Evolutionary conservation across 2,329 filamentous ascomycete genomes (phyloP).

Genomic region (Trichophyton verrucosum): DNA sequence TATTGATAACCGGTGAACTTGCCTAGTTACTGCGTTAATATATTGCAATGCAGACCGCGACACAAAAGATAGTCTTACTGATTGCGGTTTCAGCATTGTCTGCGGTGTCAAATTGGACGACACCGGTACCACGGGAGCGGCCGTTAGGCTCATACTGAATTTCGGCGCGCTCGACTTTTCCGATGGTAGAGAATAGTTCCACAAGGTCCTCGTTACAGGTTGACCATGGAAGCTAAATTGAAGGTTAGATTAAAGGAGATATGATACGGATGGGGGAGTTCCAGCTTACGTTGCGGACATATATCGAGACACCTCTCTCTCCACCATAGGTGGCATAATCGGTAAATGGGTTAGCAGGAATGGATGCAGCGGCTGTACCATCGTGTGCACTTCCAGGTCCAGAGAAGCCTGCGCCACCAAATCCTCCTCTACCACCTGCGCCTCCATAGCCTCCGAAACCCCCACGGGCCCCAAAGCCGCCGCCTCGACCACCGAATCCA

Average conservation of each 20-base stretch:
- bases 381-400: constrained; percentile 25
- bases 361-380: constrained; percentile 32
- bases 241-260: not conserved
- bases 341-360: constrained; percentile 73
- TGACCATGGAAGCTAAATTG: constrained; percentile 76
- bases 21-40: constrained; percentile 36
- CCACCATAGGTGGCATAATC: constrained; percentile 80
- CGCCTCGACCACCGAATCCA: constrained; percentile 44
- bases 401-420: constrained; percentile 32
- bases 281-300: constrained; percentile 80
- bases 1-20: constrained; percentile 99
- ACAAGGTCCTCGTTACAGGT: constrained; percentile 96
- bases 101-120: constrained; percentile 79
- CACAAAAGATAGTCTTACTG: constrained; percentile 31
- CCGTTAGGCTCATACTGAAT: constrained; percentile 98
- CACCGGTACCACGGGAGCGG: constrained; percentile 84
- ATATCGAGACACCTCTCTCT: constrained; percentile 73
- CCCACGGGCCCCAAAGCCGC: constrained; percentile 42
- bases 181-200: constrained; percentile 94
- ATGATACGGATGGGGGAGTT: not conserved
- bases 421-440: constrained; percentile 32
- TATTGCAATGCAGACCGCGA: not conserved
- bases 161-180: constrained; percentile 95
- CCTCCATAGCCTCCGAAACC: constrained; percentile 43
- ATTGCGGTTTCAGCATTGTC: constrained; percentile 89